Evolutionary conservation across 306 rosid species (phyloP), one percentile per base, ranked within the genome.

Genomic region (Castanopsis chinensis): DNA sequence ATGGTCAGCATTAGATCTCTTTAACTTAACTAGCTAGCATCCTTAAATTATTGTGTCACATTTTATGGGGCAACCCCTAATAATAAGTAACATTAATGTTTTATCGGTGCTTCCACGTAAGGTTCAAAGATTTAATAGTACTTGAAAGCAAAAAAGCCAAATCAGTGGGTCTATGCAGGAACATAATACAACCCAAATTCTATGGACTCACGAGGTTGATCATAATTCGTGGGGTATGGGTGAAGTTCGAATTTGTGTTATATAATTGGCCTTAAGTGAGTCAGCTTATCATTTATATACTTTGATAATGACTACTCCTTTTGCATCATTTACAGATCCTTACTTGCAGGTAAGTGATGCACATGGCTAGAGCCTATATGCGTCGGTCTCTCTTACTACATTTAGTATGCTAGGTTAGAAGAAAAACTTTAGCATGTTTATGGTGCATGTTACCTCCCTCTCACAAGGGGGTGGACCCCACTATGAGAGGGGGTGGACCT

Each of bases 271-370:
- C 41, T 65, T 41, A 41, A 2, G 11, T 37, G 45, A 64, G 59
- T 78, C 80, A 69, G 82, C 83, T 76, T 76, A 82, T 83, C 83
- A 51, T 54, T 45, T 56, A 12, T 13, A 73, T 49, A 20, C 11
- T 17, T 28, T 21, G 70, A 81, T 71, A 81, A 84, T 73, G 33
- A 76, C 60, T 75, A 33, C 30, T 5, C 32, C 79, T 79, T 64
- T 61, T 76, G 75, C 82, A 43, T 52, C 69, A 58, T 53, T 53
- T 59, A 32, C 61, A 74, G 79, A 69, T 79, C 80, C 67, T 60
- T 18, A 76, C 70, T 35, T 37, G 35, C 19, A 49, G 32, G 21
- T 28, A 30, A 71, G 51, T 73, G 19, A 52, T 60, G 75, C 67
- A 61, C 78, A 80, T 76, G 73, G 78, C 60, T 32, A 20, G 27